Evolutionary conservation across 768 basidiomycete genomes (phyloP).

Genomic region (Suillus decipiens): DNA sequence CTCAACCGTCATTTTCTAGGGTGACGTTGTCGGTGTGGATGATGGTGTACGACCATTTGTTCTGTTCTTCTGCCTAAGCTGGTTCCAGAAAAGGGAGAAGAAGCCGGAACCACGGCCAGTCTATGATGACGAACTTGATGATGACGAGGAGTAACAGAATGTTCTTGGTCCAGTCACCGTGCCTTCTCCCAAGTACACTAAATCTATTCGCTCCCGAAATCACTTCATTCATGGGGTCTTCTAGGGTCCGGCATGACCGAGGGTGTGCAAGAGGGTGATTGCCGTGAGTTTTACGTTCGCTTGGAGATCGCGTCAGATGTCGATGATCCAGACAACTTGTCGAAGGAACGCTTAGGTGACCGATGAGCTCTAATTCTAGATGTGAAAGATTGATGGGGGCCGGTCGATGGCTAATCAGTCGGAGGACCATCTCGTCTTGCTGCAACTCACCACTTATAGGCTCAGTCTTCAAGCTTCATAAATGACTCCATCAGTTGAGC

Average conservation of each 20-base stretch:
- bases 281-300: constrained; percentile 34
- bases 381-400: constrained; percentile 13
- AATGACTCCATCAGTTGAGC: background rate
- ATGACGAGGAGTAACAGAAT: background rate
- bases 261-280: constrained; percentile 19
- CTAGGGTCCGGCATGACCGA: background rate
- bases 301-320: constrained; percentile 38
- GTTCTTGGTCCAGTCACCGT: background rate
- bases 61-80: background rate
- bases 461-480: background rate
- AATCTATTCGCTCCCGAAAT: background rate
- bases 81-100: background rate
- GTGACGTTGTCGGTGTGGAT: no score
- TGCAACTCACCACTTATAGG: background rate
- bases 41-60: no score
- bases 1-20: no score
- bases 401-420: constrained; percentile 6
- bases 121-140: background rate
- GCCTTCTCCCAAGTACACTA: background rate
- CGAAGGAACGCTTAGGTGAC: constrained; percentile 61
- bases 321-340: constrained; percentile 51
- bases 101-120: background rate
- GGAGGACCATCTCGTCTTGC: no score
- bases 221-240: background rate
- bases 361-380: constrained; percentile 39